Conservation (phyloP, 441 rosid genomes). For the Gossypium aridum region DNA sequence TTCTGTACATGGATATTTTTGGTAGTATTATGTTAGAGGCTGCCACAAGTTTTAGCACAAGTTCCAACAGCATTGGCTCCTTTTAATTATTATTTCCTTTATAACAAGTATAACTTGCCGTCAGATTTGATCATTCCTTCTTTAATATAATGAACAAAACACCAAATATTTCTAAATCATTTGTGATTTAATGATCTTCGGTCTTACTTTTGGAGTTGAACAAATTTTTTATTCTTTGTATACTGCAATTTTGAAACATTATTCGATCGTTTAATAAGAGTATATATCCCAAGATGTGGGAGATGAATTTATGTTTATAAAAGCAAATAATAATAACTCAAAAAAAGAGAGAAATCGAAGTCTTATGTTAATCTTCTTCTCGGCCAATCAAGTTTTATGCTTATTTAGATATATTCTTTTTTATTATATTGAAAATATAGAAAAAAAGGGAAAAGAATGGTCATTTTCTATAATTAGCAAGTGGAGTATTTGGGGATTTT, state of each 20-base stretch:
- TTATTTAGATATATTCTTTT: background rate
- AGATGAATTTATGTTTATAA: background rate
- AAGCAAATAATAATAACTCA: background rate
- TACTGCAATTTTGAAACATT: background rate
- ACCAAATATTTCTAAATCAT: background rate
- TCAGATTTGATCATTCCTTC: background rate
- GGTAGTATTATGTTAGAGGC: background rate
- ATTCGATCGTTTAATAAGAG: background rate
- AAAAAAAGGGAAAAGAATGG: background rate
- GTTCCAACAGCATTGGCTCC: background rate
- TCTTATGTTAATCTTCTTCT: background rate
- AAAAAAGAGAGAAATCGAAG: background rate
- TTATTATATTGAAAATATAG: background rate
- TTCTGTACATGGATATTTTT: background rate
- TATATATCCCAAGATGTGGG: background rate
- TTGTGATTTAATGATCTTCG: background rate
- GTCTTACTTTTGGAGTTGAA: background rate
- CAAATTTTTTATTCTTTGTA: background rate
- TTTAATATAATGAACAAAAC: background rate
- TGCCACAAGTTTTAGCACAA: background rate
- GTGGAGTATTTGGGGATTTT: background rate
- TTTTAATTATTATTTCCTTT: background rate
- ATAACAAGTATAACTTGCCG: background rate
- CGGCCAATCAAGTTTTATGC: background rate
- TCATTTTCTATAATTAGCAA: conserved; percentile 1